Conservation (phyloP, 495 filamentous ascomycete genomes). For the Entonaema liquescens region DNA sequence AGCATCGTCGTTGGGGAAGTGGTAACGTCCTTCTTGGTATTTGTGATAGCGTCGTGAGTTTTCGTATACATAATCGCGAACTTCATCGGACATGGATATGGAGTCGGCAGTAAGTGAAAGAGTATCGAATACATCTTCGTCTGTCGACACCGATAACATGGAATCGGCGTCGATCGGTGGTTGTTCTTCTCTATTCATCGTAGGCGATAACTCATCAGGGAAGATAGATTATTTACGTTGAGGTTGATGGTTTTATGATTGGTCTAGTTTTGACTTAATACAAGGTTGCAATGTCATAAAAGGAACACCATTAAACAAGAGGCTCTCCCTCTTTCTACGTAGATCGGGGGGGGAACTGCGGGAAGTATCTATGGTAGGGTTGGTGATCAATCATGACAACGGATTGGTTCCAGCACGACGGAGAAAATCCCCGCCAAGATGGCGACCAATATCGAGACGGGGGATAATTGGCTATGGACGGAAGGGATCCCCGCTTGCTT, state of each 20-base stretch:
- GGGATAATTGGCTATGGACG: slow-evolving; percentile 26
- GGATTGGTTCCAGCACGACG: slow-evolving; percentile 44
- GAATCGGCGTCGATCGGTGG: slow-evolving; percentile 24
- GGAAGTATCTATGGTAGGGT: slow-evolving; percentile 24
- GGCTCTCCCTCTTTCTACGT: slow-evolving; percentile 3
- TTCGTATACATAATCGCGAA: slow-evolving; percentile 65
- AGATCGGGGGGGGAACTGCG: slow-evolving; percentile 9
- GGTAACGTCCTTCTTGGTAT: slow-evolving; percentile 65
- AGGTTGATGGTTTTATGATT: slow-evolving; percentile 34
- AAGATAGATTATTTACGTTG: slow-evolving; percentile 17
- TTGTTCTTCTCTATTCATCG: slow-evolving; percentile 28
- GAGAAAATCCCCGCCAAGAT: slow-evolving; percentile 39
- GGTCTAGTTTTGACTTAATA: slow-evolving; percentile 16
- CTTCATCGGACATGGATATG: slow-evolving; percentile 39
- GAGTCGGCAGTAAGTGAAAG: slow-evolving; percentile 36
- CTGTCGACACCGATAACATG: slow-evolving; percentile 33
- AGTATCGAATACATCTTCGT: slow-evolving; percentile 32
- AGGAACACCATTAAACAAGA: slow-evolving; percentile 21
- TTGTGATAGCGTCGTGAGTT: slow-evolving; percentile 70
- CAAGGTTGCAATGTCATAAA: slow-evolving; percentile 23
- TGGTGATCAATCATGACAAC: slow-evolving; percentile 36
- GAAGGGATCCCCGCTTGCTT: slow-evolving; percentile 33
- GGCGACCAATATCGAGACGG: slow-evolving; percentile 31
- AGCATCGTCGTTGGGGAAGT: slow-evolving; percentile 66
- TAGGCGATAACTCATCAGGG: slow-evolving; percentile 20